phyloP scores from a whole-genome alignment of 1,139 yeast species.

The Diutina sp. region DNA sequence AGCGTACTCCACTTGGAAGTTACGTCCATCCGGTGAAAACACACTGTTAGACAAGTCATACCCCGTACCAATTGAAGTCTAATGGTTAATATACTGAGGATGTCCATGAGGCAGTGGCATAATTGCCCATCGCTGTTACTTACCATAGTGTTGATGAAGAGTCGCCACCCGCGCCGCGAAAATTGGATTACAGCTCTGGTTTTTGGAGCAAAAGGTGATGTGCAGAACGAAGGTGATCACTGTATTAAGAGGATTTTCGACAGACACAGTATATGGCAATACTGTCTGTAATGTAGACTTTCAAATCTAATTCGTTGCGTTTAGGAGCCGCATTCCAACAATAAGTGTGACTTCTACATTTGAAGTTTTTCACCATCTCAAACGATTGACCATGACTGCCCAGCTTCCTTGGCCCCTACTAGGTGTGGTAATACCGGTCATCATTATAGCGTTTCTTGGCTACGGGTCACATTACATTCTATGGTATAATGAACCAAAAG shows the following conservation, averaged over 20 bases:
- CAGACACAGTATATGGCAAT: no score
- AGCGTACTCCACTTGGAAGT: conserved; percentile 97
- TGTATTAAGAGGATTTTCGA: no score
- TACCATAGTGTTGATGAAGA: not conserved
- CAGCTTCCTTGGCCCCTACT: not conserved
- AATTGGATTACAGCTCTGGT: not conserved
- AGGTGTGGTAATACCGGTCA: conserved; percentile 37
- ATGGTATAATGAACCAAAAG: conserved; percentile 29
- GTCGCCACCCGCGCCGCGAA: conserved; percentile 2
- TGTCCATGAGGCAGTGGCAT: not conserved
- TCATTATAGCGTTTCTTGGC: conserved; percentile 49
- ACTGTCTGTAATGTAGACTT: no score
- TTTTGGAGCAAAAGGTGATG: not conserved
- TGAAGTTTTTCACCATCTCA: not conserved
- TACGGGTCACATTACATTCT: conserved; percentile 53
- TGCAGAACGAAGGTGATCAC: no score
- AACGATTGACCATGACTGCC: not conserved
- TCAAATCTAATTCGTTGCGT: no score
- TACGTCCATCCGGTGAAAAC: conserved; percentile 81
- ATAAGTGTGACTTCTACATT: no score
- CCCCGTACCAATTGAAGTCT: conserved; percentile 94
- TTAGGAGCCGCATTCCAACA: no score
- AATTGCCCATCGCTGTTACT: not conserved
- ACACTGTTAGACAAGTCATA: conserved; percentile 94
- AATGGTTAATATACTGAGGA: conserved; percentile 2